Base-by-base conservation (phyloP, 345 rosid genomes). In the Eutrema yunnanense region DNA sequence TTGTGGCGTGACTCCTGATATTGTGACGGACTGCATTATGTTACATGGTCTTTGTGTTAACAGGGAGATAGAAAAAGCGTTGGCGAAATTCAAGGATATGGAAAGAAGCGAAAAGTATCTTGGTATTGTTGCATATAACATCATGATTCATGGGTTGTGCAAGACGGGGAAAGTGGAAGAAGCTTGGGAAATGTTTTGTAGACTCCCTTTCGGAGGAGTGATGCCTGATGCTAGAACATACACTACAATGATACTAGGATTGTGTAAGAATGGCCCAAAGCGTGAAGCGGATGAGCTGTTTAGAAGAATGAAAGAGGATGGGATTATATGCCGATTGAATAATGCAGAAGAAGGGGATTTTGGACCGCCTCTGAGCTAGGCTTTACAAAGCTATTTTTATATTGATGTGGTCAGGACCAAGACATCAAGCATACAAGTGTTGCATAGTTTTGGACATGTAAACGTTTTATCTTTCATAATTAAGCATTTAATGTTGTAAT, bases 181-280 rank as follows among this genome's bases (percentile, higher is more conserved):
- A 46, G 58, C 73, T 36, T 58, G 73, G 73, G 66, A 70, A 1
- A 9, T 58, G 10, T 70, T 71, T 36, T 38, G 67, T 60, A 32
- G 22, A 13, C 59, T 71, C 6, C 13, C 60, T 59, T 38, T 11
- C 38, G 16, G 41, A 34, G 48, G 6, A 62, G 52, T 38, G 44
- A 75, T 66, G 59, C 75, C 85, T n/a, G 76, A 74, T 13, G 79
- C 33, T 22, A 29, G 42, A n/a, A 79, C 74, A 41, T 76, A 73
- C 56, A 47, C 56, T 29, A 54, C 34, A n/a, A 65, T 82, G 79
- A 76, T 79, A 6, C 32, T 47, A 29, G 81, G 82, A 33, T 36
- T 79, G n/a, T 82, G 81, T 46, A 69, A 41, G 26, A 65, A 67
- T 26, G 83, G 78, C 37, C 48, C 44, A 10, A 10, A 54, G 14